These are phyloP conservation scores for Tetradesmus obliquus DNA, from an alignment of 139 green algal species.

Conservation along the genomic window DNA sequence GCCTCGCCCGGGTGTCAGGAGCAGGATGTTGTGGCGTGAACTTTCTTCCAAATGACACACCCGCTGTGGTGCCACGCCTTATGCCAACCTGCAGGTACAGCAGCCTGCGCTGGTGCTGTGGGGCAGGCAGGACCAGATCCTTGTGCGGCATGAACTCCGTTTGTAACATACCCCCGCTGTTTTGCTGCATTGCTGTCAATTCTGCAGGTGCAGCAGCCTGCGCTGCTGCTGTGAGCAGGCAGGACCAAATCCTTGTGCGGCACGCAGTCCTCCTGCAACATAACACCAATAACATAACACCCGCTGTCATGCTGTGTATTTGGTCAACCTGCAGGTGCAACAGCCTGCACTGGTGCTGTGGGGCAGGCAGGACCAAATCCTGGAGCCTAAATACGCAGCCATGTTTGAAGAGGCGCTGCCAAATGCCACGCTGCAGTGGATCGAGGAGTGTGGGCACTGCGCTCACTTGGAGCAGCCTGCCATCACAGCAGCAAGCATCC, in stretches of 20 bases:
- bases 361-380: conserved; percentile 91
- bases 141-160: conserved; percentile 29
- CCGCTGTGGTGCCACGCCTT: neutral
- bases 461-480: conserved; percentile 86
- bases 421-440: conserved; percentile 67
- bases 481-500: neutral
- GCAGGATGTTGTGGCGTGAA: too few species aligned
- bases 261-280: too few species aligned
- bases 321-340: conserved; percentile 54
- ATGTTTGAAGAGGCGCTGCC: conserved; percentile 70
- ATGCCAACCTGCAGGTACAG: conserved; percentile 54
- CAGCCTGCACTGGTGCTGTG: conserved; percentile 90
- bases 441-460: conserved; percentile 90
- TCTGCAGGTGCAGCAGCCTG: conserved; percentile 53
- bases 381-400: conserved; percentile 68
- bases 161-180: too few species aligned
- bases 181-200: too few species aligned
- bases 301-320: neutral
- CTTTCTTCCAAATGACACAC: too few species aligned
- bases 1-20: too few species aligned
- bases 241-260: conserved; percentile 87
- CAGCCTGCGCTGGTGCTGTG: conserved; percentile 90
- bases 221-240: conserved; percentile 91
- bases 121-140: conserved; percentile 91
- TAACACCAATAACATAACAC: too few species aligned